Conservation (phyloP, 1,139 yeast species). For the Taphrina confusa region DNA sequence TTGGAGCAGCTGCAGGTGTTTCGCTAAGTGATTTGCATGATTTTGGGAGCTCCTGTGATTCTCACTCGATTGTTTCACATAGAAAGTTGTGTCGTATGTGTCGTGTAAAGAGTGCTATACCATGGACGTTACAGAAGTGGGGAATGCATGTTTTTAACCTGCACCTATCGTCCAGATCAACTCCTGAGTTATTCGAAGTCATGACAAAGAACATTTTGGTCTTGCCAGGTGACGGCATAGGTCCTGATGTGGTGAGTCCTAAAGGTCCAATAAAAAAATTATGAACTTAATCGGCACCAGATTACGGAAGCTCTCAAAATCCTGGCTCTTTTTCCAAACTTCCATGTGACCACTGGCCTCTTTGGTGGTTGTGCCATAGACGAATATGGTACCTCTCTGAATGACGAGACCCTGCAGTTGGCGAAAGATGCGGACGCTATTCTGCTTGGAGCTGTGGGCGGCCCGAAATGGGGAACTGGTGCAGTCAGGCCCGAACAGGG, state of each 20-base stretch:
- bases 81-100: too few species aligned
- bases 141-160: too few species aligned
- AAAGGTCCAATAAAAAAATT: background rate
- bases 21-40: too few species aligned
- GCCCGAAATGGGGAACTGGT: slow-evolving; percentile 98
- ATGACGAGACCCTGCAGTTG: slow-evolving; percentile 84
- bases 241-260: slow-evolving; percentile 70
- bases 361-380: slow-evolving; percentile 99
- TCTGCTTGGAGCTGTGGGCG: slow-evolving; percentile 95
- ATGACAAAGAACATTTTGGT: slow-evolving; percentile 68
- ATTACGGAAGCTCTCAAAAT: slow-evolving; percentile 88
- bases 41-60: too few species aligned
- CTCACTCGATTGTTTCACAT: too few species aligned
- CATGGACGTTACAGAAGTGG: too few species aligned
- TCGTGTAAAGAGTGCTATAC: too few species aligned
- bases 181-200: too few species aligned
- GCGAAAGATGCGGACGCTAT: slow-evolving; percentile 90
- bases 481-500: slow-evolving; percentile 97
- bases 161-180: too few species aligned
- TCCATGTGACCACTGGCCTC: slow-evolving; percentile 64
- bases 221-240: slow-evolving; percentile 96
- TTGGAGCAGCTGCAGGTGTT: too few species aligned
- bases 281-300: background rate
- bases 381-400: slow-evolving; percentile 88
- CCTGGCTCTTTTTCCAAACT: slow-evolving; percentile 69